Percentiles rank a stretch among this genome's conserved stretches.
Conservation (phyloP, 2,329 filamentous ascomycete species). For the Aureobasidium pullulans region DNA sequence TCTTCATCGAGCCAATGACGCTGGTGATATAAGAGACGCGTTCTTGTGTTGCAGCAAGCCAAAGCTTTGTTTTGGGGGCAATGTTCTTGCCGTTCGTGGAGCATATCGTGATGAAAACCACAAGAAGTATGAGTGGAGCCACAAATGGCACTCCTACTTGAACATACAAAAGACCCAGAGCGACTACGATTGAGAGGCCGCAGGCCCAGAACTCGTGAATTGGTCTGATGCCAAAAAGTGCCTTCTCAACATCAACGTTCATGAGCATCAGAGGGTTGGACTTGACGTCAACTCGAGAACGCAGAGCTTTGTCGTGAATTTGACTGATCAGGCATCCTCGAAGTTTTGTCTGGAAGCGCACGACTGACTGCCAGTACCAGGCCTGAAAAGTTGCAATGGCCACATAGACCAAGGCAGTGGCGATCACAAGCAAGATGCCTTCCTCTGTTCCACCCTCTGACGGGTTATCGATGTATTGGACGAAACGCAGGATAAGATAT, state of each 20-base stretch:
- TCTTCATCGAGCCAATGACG: constrained; percentile 21
- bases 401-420: constrained; percentile 22
- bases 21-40: constrained; percentile 22
- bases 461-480: constrained; percentile 19
- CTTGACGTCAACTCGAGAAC: constrained; percentile 16
- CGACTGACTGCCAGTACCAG: constrained; percentile 22
- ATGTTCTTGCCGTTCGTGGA: constrained; percentile 18
- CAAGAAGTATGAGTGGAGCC: constrained; percentile 20
- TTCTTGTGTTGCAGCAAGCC: constrained; percentile 20
- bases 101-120: constrained; percentile 15
- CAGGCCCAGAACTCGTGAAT: constrained; percentile 24
- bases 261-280: constrained; percentile 23
- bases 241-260: constrained; percentile 27
- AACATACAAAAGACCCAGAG: constrained; percentile 23
- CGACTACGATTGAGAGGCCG: constrained; percentile 18
- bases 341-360: constrained; percentile 22
- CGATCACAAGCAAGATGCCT: constrained; percentile 23
- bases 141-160: constrained; percentile 23
- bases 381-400: constrained; percentile 20
- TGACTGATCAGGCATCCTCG: constrained; percentile 22
- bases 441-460: constrained; percentile 17
- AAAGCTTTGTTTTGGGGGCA: constrained; percentile 18
- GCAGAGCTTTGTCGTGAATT: constrained; percentile 22
- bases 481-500: constrained; percentile 22
- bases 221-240: constrained; percentile 18